phyloP scores from a whole-genome alignment of 2,329 filamentous ascomycete species.

The Neofusicoccum ribis region DNA sequence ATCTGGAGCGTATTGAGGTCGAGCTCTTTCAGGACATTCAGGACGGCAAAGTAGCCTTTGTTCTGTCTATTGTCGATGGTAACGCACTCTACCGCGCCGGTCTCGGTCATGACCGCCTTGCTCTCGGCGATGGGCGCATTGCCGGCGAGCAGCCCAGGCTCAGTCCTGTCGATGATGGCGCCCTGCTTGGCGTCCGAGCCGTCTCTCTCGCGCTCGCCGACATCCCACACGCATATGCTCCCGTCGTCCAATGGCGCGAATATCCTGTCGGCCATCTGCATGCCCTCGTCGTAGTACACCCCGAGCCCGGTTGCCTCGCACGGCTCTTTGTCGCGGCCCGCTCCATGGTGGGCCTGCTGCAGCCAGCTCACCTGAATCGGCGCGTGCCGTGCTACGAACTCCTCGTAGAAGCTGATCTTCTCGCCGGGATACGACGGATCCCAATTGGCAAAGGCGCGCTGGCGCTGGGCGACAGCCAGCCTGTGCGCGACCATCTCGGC shows the following conservation, averaged over 20 bases:
- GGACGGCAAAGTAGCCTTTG: conserved; percentile 77
- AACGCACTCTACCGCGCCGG: conserved; percentile 75
- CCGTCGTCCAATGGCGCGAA: conserved; percentile 83
- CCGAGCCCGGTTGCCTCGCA: conserved; percentile 74
- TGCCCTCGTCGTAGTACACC: conserved; percentile 56
- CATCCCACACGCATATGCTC: conserved; percentile 82
- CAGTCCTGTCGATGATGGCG: conserved; percentile 58
- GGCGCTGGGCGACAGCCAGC: conserved; percentile 41
- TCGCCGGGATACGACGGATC: conserved; percentile 75
- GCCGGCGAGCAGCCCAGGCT: conserved; percentile 55
- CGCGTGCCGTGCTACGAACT: conserved; percentile 81
- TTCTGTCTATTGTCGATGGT: conserved; percentile 69
- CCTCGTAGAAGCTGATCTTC: conserved; percentile 78
- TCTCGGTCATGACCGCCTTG: conserved; percentile 65
- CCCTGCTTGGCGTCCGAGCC: conserved; percentile 48
- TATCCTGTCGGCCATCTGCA: conserved; percentile 58
- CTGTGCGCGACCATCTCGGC: conserved; percentile 32
- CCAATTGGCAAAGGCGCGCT: conserved; percentile 69
- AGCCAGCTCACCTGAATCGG: conserved; percentile 77
- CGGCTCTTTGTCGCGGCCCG: conserved; percentile 43
- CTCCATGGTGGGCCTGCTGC: conserved; percentile 55
- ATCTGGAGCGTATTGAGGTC: conserved; percentile 73
- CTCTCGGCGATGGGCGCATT: conserved; percentile 29
- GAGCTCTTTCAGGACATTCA: conserved; percentile 75
- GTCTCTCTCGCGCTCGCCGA: background rate